A percentile compares a stretch with the other conserved stretches of the same genome.
These are phyloP conservation scores for Oryza australiensis DNA, from an alignment of 176 grass and related monocot species.

Conservation along the genomic window DNA sequence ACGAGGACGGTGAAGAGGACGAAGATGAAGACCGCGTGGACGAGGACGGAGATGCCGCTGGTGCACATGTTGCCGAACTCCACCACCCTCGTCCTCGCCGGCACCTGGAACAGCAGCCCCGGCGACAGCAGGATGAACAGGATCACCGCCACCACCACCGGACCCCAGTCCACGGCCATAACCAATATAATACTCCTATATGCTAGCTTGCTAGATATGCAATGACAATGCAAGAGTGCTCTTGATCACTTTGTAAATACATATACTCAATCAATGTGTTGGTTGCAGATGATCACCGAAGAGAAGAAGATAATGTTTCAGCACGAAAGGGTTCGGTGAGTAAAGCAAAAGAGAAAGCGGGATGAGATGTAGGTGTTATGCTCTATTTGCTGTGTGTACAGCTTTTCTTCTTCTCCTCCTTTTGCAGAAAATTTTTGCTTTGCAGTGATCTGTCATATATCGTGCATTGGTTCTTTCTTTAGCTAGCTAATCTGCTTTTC, in stretches of 20 bases:
- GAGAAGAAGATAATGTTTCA: not conserved
- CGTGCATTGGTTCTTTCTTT: not conserved
- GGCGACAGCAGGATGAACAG: constrained; percentile 70
- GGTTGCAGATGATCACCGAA: not conserved
- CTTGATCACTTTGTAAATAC: not conserved
- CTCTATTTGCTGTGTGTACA: not conserved
- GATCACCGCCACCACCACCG: constrained; percentile 60
- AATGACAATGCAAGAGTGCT: not conserved
- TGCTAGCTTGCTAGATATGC: not conserved
- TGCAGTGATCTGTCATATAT: not conserved
- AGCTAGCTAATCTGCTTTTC: not conserved
- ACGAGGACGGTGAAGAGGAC: constrained; percentile 69
- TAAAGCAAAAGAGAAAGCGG: not conserved
- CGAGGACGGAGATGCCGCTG: constrained; percentile 58
- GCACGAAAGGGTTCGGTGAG: not conserved
- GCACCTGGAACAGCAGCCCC: constrained; percentile 67
- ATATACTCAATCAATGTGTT: not conserved
- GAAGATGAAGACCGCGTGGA: constrained; percentile 68
- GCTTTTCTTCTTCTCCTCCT: not conserved
- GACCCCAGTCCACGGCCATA: constrained; percentile 60
- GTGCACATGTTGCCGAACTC: constrained; percentile 77
- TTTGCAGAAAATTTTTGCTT: not conserved
- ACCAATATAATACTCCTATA: not conserved
- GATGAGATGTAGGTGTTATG: not conserved
- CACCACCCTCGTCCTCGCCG: constrained; percentile 45